Evolutionary conservation across 2,329 filamentous ascomycete species (phyloP), one percentile per base, ranked within the genome.

Genomic region (Grosmannia serpens): DNA sequence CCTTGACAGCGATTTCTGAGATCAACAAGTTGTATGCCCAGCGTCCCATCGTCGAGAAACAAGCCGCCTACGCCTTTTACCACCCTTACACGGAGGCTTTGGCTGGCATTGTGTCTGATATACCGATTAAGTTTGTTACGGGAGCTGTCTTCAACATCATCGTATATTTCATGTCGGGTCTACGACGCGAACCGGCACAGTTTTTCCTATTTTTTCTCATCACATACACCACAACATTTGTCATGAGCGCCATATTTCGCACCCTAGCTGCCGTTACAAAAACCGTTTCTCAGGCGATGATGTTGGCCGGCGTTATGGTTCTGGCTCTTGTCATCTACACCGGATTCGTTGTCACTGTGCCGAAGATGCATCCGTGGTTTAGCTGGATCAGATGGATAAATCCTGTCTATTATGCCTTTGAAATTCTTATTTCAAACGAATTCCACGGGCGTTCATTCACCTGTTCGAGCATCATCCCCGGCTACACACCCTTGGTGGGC

Each of bases 41-140:
- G 81, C 86, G 91, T 46, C 87, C 88, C 1, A 95, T 96, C 65
- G 89, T 96, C 60, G 90, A 96, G 69, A 96, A 96, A 70, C 91
- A 96, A 65, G 75, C 80, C 58, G 83, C 87, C 59, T 96, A 95
- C 68, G 90, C 91, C 27, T 78, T 96, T 22, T 95, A 96, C 66
- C 91, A 95, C 66, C 90, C 91, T 0, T 90, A 87, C 22, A 87
- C 90, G 15, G 91, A 96, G 76, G 89, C 90, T n/a, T 79, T 89
- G 61, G 84, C 88, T 0, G 94, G 88, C 11, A 94, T 95, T 85
- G 72, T 96, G 31, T 87, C 83, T 61, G 91, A 96, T 65, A 73
- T 95, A 70, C 91, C 91, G 0, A 88, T 89, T 71, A 95, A 94
- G 70, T 72, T 95, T 13, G 44, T 73, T n/a, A 91, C 91, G 64